Evolutionary conservation across 306 rosid species (phyloP), one percentile per base, ranked within the genome.

Genomic region (Luffa aegyptiaca): DNA sequence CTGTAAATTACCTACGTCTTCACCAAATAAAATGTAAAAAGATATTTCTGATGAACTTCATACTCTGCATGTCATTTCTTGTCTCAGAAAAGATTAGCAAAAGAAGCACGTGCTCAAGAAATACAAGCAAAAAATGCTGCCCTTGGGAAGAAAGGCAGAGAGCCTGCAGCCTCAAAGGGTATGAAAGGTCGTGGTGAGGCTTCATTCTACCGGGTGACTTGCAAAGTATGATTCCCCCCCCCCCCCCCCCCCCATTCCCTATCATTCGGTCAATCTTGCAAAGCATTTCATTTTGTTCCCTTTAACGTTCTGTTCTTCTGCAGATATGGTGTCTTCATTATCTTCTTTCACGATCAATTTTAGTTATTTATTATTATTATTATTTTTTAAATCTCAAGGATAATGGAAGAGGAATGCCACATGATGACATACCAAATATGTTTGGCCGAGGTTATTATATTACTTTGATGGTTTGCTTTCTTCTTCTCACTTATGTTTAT

Each of bases 351-450:
- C 2, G 8, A 18, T 33, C 49, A 8, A 62, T 5, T 46, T 21
- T 59, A 21, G 44, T 45, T 8, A 1, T 10, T 35, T 5, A 10
- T 18, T 3, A 42, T 39, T 73, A 46, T 51, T 73, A 20, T 86
- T 51, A 81, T 83, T 81, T 61, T 77, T 63, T 57, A 57, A 63
- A 68, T 36, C 81, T 79, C 58, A 88, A 94, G 98, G 98, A 94
- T 86, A 94, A 94, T 84, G 98, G 98, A 76, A 90, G 84, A 86
- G 98, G 98, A 88, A 94, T 94, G 98, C 90, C 97, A 20, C 97
- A 94, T 75, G 97, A 91, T 85, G 97, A 94, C 88, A 94, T 94
- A 84, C 98, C 98, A 84, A 86, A 94, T 85, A 94, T 94, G 98
- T 94, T 94, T 94, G 98, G 98, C 76, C 90, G 97, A 88, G 98